Percentiles rank a stretch among this genome's conserved stretches.
Conservation (phyloP, 1,139 yeast genomes). For the Kodamaea sp. region DNA sequence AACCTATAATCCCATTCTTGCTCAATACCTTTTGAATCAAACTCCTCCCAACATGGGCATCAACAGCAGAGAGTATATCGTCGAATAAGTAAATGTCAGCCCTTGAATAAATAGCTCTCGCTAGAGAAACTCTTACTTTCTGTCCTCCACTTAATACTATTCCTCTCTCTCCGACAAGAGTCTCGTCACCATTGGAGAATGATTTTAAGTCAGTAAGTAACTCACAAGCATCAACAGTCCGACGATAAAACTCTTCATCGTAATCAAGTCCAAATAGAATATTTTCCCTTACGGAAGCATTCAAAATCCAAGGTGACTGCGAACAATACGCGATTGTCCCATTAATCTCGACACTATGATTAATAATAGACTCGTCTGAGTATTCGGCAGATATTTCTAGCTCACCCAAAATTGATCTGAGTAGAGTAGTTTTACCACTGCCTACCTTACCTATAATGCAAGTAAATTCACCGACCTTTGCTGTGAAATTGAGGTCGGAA, state of each 20-base stretch:
- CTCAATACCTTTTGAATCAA: conserved; percentile 22
- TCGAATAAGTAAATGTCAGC: conserved; percentile 40
- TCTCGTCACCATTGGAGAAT: conserved; percentile 41
- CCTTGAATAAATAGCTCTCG: conserved; percentile 41
- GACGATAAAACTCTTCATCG: conserved; percentile 27
- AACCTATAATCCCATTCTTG: conserved; percentile 22
- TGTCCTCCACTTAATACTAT: conserved; percentile 46
- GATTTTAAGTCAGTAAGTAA: conserved; percentile 32
- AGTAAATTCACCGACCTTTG: conserved; percentile 60
- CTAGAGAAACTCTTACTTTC: conserved; percentile 40
- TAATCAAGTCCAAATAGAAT: conserved; percentile 39
- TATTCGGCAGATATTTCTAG: conserved; percentile 18
- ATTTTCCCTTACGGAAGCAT: conserved; percentile 39
- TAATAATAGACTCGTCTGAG: not conserved
- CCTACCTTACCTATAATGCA: conserved; percentile 85
- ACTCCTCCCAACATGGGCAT: conserved; percentile 31
- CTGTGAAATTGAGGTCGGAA: conserved; percentile 49
- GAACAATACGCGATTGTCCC: conserved; percentile 24
- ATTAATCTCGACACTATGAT: conserved; percentile 9
- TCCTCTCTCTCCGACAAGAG: conserved; percentile 46
- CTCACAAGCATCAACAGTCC: conserved; percentile 37
- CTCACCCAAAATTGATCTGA: conserved; percentile 64
- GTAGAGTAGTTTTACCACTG: conserved; percentile 70
- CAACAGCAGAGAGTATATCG: conserved; percentile 40
- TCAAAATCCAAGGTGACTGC: conserved; percentile 41